Evolutionary conservation across 2,329 filamentous ascomycete species (phyloP), one percentile per base, ranked within the genome.

Genomic region (Phyllosticta citribraziliensis): DNA sequence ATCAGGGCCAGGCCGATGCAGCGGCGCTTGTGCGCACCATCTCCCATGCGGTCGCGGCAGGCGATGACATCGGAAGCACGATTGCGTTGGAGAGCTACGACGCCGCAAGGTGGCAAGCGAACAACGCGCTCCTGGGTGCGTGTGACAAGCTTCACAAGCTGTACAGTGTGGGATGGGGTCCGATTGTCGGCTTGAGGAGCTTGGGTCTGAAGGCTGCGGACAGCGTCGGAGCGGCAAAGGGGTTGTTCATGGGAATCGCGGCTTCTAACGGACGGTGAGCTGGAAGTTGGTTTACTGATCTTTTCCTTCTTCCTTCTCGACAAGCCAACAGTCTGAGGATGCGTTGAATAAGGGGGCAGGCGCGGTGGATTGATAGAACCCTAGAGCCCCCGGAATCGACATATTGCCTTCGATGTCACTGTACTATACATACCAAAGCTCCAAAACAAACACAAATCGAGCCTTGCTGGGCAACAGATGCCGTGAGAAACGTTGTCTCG

Each of bases 141-240:
- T 89, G 86, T 66, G 93, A 97, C 76, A 93, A 97, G 76, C 78
- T 97, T 67, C 91, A 97, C 74, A 96, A 93, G 77, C 76, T 97
- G 52, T 97, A 96, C 74, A 88, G 87, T n/a, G 84, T 90, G 0
- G 85, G 85, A 22, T 86, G 83, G 63, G 89, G 89, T 0, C 91
- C 91, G 0, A 75, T 97, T 35, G 88, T 96, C 19, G 87, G 88
- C 67, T 78, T 92, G 57, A 82, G 93, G 64, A 92, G 89, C 58
- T 70, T 91, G 55, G 93, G 93, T 0, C 74, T 97, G 64, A 83
- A 80, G 64, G 84, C 88, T 8, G 88, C 97, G 64, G 87, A 97
- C 74, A 81, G 83, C 2, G 70, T 96, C 69, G 82, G 84, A 0
- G 84, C 88, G 47, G 69, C 96, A 61, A 97, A 97, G 80, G 83